A percentile compares a stretch with the other conserved stretches of the same genome.
These are phyloP conservation scores for Neospermospora avenae DNA, from an alignment of 2,329 filamentous ascomycete genomes.

Conservation along the genomic window DNA sequence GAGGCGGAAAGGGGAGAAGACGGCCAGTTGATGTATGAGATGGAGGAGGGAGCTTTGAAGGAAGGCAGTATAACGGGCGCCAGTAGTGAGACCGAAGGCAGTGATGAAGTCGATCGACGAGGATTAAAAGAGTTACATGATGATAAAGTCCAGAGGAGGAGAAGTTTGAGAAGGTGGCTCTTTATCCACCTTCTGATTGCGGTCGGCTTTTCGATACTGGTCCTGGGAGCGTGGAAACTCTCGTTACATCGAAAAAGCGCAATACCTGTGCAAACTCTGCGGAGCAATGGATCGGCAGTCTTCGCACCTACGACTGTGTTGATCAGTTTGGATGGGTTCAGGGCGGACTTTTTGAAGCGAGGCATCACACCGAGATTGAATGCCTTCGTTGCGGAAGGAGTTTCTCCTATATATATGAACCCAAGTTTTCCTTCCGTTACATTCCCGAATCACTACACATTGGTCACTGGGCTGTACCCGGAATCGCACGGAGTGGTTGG, in stretches of 20 bases:
- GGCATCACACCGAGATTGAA: slow-evolving; percentile 80
- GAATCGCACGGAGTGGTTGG: slow-evolving; percentile 91
- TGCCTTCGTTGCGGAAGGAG: slow-evolving; percentile 71
- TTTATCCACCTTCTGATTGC: slow-evolving; percentile 51
- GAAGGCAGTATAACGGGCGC: slow-evolving; percentile 63
- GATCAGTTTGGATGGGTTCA: slow-evolving; percentile 90
- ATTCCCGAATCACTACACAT: slow-evolving; percentile 93
- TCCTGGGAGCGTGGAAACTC: slow-evolving; percentile 57
- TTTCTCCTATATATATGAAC: slow-evolving; percentile 88
- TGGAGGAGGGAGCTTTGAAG: slow-evolving; percentile 76
- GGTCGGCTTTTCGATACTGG: slow-evolving; percentile 53
- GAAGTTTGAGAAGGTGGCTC: slow-evolving; percentile 52
- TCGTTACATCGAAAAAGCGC: slow-evolving; percentile 44
- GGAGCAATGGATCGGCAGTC: slow-evolving; percentile 80
- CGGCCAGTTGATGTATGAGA: slow-evolving; percentile 79
- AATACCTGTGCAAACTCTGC: slow-evolving; percentile 36
- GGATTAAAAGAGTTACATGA: slow-evolving; percentile 45
- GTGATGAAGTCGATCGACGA: slow-evolving; percentile 55
- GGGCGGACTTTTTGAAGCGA: slow-evolving; percentile 85
- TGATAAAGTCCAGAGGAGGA: slow-evolving; percentile 47
- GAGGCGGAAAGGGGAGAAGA: slow-evolving; percentile 62
- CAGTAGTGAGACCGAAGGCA: slow-evolving; percentile 58
- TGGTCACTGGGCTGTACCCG: slow-evolving; percentile 88
- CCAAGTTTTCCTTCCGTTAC: slow-evolving; percentile 96
- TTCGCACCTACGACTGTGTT: slow-evolving; percentile 92